These are phyloP conservation scores for Saccharomycopsis hybrid DNA, from an alignment of 1,139 yeast genomes.

Conservation along the genomic window DNA sequence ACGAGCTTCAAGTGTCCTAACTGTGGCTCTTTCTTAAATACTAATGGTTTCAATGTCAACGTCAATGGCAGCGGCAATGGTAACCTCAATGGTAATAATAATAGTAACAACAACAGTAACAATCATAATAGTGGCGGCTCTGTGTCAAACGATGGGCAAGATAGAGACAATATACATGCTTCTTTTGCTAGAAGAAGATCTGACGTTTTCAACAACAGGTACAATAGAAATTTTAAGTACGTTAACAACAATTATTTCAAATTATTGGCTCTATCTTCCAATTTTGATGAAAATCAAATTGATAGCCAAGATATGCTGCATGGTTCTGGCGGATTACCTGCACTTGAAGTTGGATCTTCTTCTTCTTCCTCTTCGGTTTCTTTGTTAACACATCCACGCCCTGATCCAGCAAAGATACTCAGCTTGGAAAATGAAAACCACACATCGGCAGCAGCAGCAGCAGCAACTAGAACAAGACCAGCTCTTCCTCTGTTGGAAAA, in stretches of 20 bases:
- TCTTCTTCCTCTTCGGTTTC: too few species aligned
- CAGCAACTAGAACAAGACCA: background rate
- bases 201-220: slow-evolving; percentile 5
- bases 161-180: too few species aligned
- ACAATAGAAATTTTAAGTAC: slow-evolving; percentile 6
- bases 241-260: slow-evolving; percentile 26
- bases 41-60: background rate
- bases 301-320: background rate
- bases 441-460: background rate
- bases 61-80: background rate
- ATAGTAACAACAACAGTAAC: background rate
- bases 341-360: too few species aligned
- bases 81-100: background rate
- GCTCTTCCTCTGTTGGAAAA: too few species aligned
- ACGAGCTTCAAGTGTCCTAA: slow-evolving; percentile 22
- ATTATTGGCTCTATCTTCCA: slow-evolving; percentile 15
- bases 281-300: slow-evolving; percentile 2
- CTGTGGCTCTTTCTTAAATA: slow-evolving; percentile 24
- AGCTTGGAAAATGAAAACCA: background rate
- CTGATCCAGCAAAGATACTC: background rate
- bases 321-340: background rate
- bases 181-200: slow-evolving; percentile 1
- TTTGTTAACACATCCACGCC: too few species aligned
- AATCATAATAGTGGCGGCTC: background rate
- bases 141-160: too few species aligned